Evolutionary conservation across 2,329 filamentous ascomycete genomes (phyloP).

Genomic region (Anisogramma anomala): DNA sequence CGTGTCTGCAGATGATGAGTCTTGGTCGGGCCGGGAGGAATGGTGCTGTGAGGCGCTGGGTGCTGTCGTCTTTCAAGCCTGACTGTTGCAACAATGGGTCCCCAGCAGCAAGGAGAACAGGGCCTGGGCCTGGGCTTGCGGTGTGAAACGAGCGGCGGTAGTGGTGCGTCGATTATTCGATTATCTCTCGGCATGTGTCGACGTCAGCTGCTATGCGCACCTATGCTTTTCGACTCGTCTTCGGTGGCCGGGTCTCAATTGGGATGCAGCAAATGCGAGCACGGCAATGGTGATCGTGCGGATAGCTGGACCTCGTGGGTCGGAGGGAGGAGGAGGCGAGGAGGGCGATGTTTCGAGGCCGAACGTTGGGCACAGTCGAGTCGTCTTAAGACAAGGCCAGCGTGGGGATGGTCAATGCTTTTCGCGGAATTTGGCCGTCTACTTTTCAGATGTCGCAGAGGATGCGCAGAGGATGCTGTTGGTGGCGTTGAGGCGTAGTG

Average conservation of each 20-base stretch:
- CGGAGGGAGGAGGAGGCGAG: slow-evolving; percentile 8
- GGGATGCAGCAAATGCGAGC: no score
- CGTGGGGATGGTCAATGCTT: slow-evolving; percentile 6
- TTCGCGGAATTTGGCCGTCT: background rate
- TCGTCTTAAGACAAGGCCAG: slow-evolving; percentile 13
- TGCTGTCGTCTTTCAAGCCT: background rate
- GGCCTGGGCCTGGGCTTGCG: background rate
- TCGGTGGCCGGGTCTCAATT: background rate
- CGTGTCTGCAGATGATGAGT: background rate
- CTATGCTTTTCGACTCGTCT: background rate
- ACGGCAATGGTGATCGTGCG: slow-evolving; percentile 1
- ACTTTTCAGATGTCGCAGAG: no score
- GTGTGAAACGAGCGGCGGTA: background rate
- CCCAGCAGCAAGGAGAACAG: background rate
- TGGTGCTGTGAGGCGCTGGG: background rate
- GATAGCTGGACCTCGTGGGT: background rate
- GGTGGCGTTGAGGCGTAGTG: no score
- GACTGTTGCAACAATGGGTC: background rate
- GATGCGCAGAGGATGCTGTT: no score
- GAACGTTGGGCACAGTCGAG: slow-evolving; percentile 5
- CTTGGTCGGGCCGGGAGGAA: no score
- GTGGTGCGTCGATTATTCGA: background rate
- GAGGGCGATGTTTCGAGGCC: slow-evolving; percentile 8
- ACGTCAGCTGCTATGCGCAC: background rate
- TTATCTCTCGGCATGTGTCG: background rate